Percentiles rank a stretch among this genome's conserved stretches.
Conservation (phyloP, 768 basidiomycete species). For the Mrakia hoshinonis region DNA sequence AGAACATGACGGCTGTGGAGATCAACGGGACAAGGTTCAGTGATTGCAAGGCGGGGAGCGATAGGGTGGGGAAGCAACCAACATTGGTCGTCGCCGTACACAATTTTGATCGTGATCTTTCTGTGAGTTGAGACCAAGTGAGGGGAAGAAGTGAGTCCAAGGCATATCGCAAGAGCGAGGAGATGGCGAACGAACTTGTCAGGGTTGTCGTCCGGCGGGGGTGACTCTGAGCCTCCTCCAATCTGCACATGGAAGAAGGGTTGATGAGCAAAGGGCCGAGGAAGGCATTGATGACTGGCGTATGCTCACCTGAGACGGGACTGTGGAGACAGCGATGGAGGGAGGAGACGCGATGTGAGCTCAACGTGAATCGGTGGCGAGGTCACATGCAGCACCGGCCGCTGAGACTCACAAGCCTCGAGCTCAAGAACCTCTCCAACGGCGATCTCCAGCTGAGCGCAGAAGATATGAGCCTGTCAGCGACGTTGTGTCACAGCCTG, state of each 20-base stretch:
- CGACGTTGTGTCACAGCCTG: no score
- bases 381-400: no score
- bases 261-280: no score
- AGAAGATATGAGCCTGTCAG: no score
- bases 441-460: no score
- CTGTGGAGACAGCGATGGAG: no score
- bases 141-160: background rate
- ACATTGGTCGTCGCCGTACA: conserved; percentile 8
- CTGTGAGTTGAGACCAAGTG: background rate
- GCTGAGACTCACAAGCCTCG: no score
- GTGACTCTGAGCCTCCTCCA: conserved; percentile 9
- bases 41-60: background rate
- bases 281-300: no score
- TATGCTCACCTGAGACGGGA: no score
- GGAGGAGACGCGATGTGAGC: no score
- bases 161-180: background rate
- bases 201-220: background rate
- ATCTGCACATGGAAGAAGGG: background rate
- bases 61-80: background rate
- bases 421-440: no score
- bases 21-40: background rate
- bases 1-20: conserved; percentile 10
- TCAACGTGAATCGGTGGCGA: no score
- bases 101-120: conserved; percentile 2
- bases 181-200: background rate